Conservation (phyloP, 495 filamentous ascomycete genomes). For the Aspergillus biplanus region DNA sequence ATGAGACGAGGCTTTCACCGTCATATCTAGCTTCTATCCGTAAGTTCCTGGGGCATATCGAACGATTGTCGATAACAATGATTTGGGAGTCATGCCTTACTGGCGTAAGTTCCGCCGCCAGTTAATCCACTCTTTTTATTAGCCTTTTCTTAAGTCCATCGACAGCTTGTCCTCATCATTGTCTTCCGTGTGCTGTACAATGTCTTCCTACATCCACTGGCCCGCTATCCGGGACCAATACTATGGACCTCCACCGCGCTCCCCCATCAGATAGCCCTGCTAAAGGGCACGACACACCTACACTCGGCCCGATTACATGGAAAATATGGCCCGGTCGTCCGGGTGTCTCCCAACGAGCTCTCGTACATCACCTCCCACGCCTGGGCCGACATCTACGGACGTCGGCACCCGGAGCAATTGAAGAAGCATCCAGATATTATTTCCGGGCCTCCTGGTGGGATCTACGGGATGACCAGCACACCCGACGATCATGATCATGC, state of each 20-base stretch:
- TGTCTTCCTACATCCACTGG: conserved; percentile 9
- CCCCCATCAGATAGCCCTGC: background rate
- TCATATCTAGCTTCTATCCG: background rate
- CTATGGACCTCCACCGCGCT: conserved; percentile 3
- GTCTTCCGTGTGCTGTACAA: conserved; percentile 1
- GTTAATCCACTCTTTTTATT: background rate
- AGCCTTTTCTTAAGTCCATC: background rate
- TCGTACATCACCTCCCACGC: background rate
- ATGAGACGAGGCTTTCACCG: background rate
- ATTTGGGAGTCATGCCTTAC: background rate
- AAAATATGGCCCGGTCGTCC: conserved; percentile 1
- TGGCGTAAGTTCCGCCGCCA: background rate
- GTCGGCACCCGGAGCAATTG: background rate
- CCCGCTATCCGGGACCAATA: conserved; percentile 4
- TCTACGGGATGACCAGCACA: background rate
- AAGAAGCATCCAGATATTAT: background rate
- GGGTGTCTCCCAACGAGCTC: conserved; percentile 6
- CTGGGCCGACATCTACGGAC: conserved; percentile 12
- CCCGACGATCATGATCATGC: conserved; percentile 4
- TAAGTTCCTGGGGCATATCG: background rate
- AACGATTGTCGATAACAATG: background rate
- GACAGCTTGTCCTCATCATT: background rate
- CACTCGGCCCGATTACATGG: conserved; percentile 3
- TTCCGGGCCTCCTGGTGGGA: background rate
- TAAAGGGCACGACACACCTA: conserved; percentile 5